These are phyloP conservation scores for Xylaria grammica DNA, from an alignment of 495 filamentous ascomycete genomes.

Conservation along the genomic window DNA sequence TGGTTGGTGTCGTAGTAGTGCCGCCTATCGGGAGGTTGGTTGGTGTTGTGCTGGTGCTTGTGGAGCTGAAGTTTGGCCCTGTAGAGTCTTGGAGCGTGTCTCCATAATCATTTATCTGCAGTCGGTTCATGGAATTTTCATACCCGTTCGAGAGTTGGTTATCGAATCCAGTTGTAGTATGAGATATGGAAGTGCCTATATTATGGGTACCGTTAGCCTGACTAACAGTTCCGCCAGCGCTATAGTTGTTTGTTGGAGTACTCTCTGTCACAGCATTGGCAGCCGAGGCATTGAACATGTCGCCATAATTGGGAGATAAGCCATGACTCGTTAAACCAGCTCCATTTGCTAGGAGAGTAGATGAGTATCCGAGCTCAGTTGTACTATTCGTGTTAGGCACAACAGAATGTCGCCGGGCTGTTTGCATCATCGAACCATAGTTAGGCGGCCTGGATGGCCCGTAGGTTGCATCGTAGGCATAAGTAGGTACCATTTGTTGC, in stretches of 20 bases:
- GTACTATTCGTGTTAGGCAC: neutral
- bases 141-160: constrained; percentile 8
- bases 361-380: neutral
- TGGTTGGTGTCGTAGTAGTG: neutral
- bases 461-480: neutral
- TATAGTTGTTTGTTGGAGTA: neutral
- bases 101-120: neutral
- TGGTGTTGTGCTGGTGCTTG: neutral
- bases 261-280: neutral
- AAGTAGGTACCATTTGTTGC: neutral
- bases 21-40: neutral
- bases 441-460: neutral
- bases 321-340: constrained; percentile 8
- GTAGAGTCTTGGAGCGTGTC: neutral
- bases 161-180: constrained; percentile 13
- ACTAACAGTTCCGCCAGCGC: neutral
- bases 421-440: neutral
- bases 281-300: constrained; percentile 23
- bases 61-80: neutral
- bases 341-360: constrained; percentile 20
- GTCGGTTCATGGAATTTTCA: neutral
- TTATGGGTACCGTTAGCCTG: constrained; percentile 18
- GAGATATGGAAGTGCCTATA: neutral
- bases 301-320: constrained; percentile 17
- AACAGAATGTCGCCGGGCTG: neutral